A percentile compares a stretch with the other conserved stretches of the same genome.
phyloP scores from a whole-genome alignment of 192 early-diverging fungal genomes.

The Funneliformis mosseae region DNA sequence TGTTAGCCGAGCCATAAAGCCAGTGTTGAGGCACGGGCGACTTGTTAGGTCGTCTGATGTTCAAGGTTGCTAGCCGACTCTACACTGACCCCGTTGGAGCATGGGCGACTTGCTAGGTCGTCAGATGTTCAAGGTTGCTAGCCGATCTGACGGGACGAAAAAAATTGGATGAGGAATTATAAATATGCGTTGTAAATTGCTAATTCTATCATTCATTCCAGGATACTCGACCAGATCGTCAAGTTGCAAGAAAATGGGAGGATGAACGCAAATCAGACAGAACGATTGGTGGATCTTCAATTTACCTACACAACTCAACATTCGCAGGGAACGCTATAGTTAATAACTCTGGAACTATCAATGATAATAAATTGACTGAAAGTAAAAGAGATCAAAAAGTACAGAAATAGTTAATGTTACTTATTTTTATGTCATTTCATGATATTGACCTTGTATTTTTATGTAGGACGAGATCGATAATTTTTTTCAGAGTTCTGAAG shows the following conservation, averaged over 20 bases:
- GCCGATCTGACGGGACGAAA: not conserved
- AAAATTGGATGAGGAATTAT: not conserved
- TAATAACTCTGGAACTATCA: no score
- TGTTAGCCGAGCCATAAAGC: no score
- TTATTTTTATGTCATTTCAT: no score
- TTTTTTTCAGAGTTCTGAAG: no score
- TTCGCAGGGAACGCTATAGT: no score
- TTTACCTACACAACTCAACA: not conserved
- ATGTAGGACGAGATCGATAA: no score
- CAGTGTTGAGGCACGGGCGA: not conserved
- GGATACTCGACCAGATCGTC: not conserved
- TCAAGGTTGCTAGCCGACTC: not conserved
- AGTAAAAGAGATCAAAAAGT: no score
- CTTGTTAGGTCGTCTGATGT: not conserved
- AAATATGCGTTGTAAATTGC: not conserved
- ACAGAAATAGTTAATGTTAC: no score
- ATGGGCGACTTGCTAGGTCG: not conserved
- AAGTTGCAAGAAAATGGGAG: not conserved
- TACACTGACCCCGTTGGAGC: not conserved
- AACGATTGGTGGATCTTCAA: not conserved
- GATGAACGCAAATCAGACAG: not conserved
- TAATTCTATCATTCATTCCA: conserved; percentile 1
- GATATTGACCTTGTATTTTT: no score
- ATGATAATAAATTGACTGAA: no score
- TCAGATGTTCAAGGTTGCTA: not conserved